Evolutionary conservation across 495 filamentous ascomycete genomes (phyloP).

Genomic region (Penicillium bovifimosum): DNA sequence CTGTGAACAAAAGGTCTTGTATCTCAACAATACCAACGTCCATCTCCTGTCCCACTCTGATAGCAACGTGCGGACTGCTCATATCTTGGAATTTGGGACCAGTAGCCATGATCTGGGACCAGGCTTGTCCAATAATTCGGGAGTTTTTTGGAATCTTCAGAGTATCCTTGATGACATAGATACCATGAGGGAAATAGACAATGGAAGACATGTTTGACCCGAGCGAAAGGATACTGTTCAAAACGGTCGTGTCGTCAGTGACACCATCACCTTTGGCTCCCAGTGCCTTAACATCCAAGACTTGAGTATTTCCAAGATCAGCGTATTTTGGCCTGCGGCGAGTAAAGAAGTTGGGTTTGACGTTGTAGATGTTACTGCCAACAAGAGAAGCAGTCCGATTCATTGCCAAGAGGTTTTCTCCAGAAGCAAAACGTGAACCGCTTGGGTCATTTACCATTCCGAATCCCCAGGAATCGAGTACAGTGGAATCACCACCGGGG

Average conservation of each 20-base stretch:
- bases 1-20: conserved; percentile 49
- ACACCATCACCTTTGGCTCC: conserved; percentile 47
- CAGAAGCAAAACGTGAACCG: no score
- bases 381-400: conserved; percentile 4
- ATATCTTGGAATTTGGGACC: conserved; percentile 47
- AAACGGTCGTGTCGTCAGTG: conserved; percentile 43
- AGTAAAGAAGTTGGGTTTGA: conserved; percentile 19
- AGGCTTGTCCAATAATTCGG: conserved; percentile 46
- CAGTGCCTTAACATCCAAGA: conserved; percentile 50
- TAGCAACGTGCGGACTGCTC: conserved; percentile 44
- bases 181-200: conserved; percentile 57
- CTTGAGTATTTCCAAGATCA: conserved; percentile 61
- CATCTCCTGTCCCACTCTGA: conserved; percentile 46
- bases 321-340: conserved; percentile 32
- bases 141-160: conserved; percentile 45
- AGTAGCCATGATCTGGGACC: conserved; percentile 35
- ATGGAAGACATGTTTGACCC: conserved; percentile 43
- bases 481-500: no score
- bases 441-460: no score
- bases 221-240: conserved; percentile 61
- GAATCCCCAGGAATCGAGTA: no score
- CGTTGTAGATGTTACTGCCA: no score
- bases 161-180: conserved; percentile 49
- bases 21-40: conserved; percentile 50
- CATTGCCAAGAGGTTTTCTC: no score